These are phyloP conservation scores for Ophiostoma montium DNA, from an alignment of 2,329 filamentous ascomycete genomes.

Conservation along the genomic window DNA sequence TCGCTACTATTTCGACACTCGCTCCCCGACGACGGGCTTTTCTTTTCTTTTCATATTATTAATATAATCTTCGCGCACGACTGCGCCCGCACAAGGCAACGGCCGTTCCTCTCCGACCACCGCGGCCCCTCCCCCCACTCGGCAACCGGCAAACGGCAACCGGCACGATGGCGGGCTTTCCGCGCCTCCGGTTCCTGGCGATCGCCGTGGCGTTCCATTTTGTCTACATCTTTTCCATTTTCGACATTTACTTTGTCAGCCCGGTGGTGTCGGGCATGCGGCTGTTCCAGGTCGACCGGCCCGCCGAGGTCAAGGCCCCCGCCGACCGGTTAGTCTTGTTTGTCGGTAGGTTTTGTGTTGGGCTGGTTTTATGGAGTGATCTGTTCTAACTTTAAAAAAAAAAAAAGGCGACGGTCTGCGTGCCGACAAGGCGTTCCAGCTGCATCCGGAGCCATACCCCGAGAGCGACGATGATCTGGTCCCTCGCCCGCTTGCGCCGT, in stretches of 20 bases:
- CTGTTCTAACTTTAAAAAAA: too few species aligned
- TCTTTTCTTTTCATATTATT: background rate
- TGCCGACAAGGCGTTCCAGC: constrained; percentile 95
- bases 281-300: constrained; percentile 56
- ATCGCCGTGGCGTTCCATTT: constrained; percentile 87
- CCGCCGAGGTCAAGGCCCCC: constrained; percentile 48
- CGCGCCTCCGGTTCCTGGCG: constrained; percentile 69
- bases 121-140: background rate
- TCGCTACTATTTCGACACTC: background rate
- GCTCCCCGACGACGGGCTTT: background rate
- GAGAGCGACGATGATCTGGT: constrained; percentile 48
- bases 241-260: constrained; percentile 97
- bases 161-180: constrained; percentile 35
- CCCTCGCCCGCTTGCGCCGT: constrained; percentile 76
- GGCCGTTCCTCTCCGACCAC: background rate
- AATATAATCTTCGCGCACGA: background rate
- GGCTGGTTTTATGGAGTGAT: too few species aligned
- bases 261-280: constrained; percentile 94
- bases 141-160: too few species aligned
- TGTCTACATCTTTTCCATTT: constrained; percentile 88
- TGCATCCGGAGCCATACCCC: constrained; percentile 73
- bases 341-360: constrained; percentile 61
- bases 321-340: constrained; percentile 85
- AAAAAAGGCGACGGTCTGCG: constrained; percentile 69
- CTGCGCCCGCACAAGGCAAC: too few species aligned